These are phyloP conservation scores for Asterophora parasitica DNA, from an alignment of 768 basidiomycete genomes.

Conservation along the genomic window DNA sequence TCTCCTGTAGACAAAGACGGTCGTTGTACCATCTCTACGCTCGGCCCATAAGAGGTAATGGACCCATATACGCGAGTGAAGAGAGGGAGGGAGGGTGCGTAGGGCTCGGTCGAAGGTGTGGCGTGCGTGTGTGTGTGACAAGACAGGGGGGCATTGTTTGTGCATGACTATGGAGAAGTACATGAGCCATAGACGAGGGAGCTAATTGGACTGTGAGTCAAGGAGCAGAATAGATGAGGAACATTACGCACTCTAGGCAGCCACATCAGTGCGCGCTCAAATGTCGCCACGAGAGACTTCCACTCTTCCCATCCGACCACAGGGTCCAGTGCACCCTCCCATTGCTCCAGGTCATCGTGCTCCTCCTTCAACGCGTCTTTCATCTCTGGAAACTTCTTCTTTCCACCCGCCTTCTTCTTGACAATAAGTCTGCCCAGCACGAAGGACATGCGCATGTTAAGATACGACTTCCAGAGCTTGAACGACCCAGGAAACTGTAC, in stretches of 20 bases:
- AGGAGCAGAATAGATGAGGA: slow-evolving; percentile 1
- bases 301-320: slow-evolving; percentile 96
- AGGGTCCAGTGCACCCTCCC: slow-evolving; percentile 83
- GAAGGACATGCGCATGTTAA: slow-evolving; percentile 76
- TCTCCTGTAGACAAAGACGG: slow-evolving; percentile 80
- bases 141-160: slow-evolving; percentile 76
- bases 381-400: slow-evolving; percentile 90
- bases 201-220: slow-evolving; percentile 36
- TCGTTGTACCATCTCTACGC: slow-evolving; percentile 69
- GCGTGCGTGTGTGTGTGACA: slow-evolving; percentile 88
- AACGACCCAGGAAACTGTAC: slow-evolving; percentile 83
- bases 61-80: slow-evolving; percentile 90
- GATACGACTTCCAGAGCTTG: slow-evolving; percentile 95
- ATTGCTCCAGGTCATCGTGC: slow-evolving; percentile 71
- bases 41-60: slow-evolving; percentile 93
- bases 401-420: slow-evolving; percentile 78
- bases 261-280: slow-evolving; percentile 94
- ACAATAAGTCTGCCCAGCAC: slow-evolving; percentile 73
- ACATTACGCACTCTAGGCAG: slow-evolving; percentile 67
- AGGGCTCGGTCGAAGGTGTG: slow-evolving; percentile 92
- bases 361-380: slow-evolving; percentile 87
- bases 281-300: slow-evolving; percentile 80
- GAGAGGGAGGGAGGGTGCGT: slow-evolving; percentile 87
- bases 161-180: slow-evolving; percentile 90
- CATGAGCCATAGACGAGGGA: slow-evolving; percentile 92